A percentile compares a stretch with the other conserved stretches of the same genome.
Evolutionary conservation across 352 stramenopile genomes (phyloP).

Genomic region (Aphanomyces euteiches): DNA sequence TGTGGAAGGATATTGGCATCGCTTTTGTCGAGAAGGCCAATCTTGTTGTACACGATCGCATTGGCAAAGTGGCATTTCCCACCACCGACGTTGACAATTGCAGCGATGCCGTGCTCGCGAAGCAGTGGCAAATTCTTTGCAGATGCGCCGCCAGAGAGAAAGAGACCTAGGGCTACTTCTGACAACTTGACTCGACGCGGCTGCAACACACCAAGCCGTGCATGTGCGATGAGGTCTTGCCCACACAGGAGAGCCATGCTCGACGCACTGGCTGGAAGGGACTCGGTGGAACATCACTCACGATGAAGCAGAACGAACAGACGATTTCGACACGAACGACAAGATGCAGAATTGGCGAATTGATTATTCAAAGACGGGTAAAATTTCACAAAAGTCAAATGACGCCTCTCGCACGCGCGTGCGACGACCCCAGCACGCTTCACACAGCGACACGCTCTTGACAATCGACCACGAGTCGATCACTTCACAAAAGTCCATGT

Average conservation of each 20-base stretch:
- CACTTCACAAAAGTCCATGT: conserved; percentile 15
- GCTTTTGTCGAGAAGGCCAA: not conserved
- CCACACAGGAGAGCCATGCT: no score
- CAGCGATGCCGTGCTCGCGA: not conserved
- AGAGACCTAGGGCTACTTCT: not conserved
- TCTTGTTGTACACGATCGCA: not conserved
- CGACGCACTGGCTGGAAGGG: no score
- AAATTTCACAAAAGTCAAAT: conserved; percentile 9
- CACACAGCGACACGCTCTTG: conserved; percentile 7
- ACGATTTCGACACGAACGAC: no score
- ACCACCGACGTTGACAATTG: conserved; percentile 1
- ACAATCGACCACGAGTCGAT: conserved; percentile 4
- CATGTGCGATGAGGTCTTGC: no score
- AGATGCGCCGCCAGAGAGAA: not conserved
- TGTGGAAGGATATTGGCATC: not conserved
- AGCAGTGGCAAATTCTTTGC: not conserved
- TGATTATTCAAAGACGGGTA: not conserved
- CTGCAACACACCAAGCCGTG: no score
- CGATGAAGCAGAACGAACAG: no score
- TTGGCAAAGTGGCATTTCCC: not conserved
- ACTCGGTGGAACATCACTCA: no score
- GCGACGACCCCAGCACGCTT: not conserved
- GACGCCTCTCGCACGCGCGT: not conserved
- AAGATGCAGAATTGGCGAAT: no score
- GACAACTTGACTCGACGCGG: not conserved